phyloP scores from a whole-genome alignment of 2,329 filamentous ascomycete species.

The Pezicula neosporulosa region DNA sequence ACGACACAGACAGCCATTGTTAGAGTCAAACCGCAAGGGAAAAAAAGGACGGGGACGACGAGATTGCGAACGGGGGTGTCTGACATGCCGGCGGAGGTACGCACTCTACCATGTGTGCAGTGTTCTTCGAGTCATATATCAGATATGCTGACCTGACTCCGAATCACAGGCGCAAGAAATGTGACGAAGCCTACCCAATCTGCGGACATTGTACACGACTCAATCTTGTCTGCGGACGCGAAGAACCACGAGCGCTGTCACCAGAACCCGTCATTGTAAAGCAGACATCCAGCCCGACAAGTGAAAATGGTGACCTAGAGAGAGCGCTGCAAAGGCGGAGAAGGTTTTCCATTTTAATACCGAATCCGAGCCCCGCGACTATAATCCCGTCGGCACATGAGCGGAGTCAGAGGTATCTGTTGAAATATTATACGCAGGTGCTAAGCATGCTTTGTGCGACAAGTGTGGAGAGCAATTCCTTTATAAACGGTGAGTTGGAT shows the following conservation, averaged over 20 bases:
- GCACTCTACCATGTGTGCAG: background rate
- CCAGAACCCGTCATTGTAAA: background rate
- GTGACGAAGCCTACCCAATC: background rate
- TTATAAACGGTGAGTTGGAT: conserved; percentile 1
- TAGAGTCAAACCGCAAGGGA: background rate
- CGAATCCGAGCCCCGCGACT: background rate
- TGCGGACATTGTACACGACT: conserved; percentile 1
- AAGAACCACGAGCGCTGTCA: background rate
- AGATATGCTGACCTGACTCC: background rate
- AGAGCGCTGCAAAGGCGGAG: background rate
- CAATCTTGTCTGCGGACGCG: background rate
- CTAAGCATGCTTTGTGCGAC: background rate
- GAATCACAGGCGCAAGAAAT: background rate
- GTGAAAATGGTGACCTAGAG: background rate
- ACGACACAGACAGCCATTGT: too few species aligned
- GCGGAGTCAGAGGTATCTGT: conserved; percentile 1
- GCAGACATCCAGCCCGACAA: background rate
- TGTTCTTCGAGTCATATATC: background rate
- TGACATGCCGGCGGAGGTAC: background rate
- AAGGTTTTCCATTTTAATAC: background rate
- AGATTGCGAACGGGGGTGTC: background rate
- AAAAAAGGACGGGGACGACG: background rate
- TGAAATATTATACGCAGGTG: conserved; percentile 1
- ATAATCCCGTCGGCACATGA: background rate
- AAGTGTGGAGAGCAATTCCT: conserved; percentile 1